Conservation (phyloP, 2,329 filamentous ascomycete species). For the Cadophora malorum region DNA sequence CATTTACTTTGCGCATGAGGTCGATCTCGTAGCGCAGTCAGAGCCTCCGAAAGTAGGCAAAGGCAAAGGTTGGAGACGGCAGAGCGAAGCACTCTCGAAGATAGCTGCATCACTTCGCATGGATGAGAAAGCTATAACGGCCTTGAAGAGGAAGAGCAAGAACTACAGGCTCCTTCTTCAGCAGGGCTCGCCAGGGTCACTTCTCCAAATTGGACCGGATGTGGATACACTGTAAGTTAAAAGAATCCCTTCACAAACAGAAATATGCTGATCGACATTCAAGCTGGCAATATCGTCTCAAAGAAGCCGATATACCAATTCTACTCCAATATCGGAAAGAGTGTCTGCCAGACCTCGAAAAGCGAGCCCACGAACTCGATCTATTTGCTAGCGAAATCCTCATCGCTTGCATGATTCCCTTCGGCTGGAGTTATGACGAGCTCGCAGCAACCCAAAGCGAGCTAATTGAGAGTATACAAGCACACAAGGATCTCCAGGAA, state of each 20-base stretch:
- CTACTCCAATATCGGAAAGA: slow-evolving; percentile 22
- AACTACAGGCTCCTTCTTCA: slow-evolving; percentile 14
- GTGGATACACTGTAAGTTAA: slow-evolving; percentile 22
- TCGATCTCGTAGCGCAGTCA: slow-evolving; percentile 11
- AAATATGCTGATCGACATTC: slow-evolving; percentile 20
- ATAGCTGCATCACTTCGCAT: slow-evolving; percentile 11
- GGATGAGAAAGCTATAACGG: slow-evolving; percentile 17
- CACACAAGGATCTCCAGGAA: slow-evolving; percentile 17
- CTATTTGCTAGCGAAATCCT: slow-evolving; percentile 19
- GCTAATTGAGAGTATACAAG: slow-evolving; percentile 16
- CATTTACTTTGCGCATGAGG: slow-evolving; percentile 23
- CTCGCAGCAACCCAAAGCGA: slow-evolving; percentile 15
- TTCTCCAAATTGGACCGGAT: slow-evolving; percentile 14
- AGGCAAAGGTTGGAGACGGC: slow-evolving; percentile 15
- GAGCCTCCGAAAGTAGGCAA: not conserved
- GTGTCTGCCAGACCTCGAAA: slow-evolving; percentile 11
- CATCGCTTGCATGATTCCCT: slow-evolving; percentile 12
- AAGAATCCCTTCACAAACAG: slow-evolving; percentile 3
- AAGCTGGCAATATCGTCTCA: slow-evolving; percentile 19
- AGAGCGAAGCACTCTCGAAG: slow-evolving; percentile 17
- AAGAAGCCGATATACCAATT: slow-evolving; percentile 21
- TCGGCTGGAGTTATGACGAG: slow-evolving; percentile 21
- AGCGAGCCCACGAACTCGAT: slow-evolving; percentile 21
- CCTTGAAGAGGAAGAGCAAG: slow-evolving; percentile 18
- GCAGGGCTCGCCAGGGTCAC: slow-evolving; percentile 14